These are phyloP conservation scores for Ploettnerulaceae sp. DNA, from an alignment of 2,329 filamentous ascomycete genomes.

Conservation along the genomic window DNA sequence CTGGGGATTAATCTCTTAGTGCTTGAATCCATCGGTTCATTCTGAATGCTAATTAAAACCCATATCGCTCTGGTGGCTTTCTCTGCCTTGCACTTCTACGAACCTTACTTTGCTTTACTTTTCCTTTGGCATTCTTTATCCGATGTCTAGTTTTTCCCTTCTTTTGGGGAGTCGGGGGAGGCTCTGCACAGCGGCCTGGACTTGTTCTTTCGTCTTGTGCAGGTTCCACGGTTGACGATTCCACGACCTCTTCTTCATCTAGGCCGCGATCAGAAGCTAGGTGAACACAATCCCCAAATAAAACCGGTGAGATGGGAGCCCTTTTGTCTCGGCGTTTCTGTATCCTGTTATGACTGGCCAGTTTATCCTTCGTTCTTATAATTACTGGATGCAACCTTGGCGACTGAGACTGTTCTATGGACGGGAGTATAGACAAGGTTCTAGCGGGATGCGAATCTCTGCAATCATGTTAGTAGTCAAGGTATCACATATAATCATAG, in stretches of 20 bases:
- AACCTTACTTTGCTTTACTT: neutral
- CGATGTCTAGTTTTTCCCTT: neutral
- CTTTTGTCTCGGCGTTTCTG: neutral
- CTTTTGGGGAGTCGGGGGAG: neutral
- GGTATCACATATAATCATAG: neutral
- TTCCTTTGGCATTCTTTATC: neutral
- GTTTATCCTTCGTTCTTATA: neutral
- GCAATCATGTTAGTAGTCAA: neutral
- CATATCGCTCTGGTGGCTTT: conserved; percentile 5
- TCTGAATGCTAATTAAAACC: neutral
- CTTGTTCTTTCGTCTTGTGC: too few relatives aligned
- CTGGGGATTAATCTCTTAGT: neutral
- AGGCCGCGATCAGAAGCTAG: too few relatives aligned
- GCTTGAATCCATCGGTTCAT: neutral
- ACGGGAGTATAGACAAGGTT: neutral
- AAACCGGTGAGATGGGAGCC: neutral
- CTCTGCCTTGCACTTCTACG: neutral
- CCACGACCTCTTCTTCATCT: too few relatives aligned
- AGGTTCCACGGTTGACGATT: too few relatives aligned
- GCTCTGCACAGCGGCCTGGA: too few relatives aligned
- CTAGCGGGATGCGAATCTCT: too few relatives aligned
- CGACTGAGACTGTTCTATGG: neutral
- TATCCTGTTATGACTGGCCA: neutral
- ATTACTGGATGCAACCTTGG: conserved; percentile 1
- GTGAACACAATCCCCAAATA: neutral